These are phyloP conservation scores for Choanephora cucurbitarum DNA, from an alignment of 371 early-diverging fungal genomes.

Conservation along the genomic window DNA sequence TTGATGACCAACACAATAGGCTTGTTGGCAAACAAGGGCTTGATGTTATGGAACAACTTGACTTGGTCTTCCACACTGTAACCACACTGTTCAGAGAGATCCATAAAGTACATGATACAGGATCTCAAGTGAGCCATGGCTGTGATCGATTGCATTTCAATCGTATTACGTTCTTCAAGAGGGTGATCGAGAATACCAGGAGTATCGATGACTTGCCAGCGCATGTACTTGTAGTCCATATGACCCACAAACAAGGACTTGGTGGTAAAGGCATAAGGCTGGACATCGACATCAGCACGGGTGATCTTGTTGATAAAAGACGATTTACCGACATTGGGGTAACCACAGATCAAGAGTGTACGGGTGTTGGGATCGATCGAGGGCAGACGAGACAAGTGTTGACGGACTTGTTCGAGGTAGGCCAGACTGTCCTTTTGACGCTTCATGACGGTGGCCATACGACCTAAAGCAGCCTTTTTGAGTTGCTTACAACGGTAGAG, in stretches of 20 bases:
- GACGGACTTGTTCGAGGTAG: slow-evolving; percentile 99
- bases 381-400: slow-evolving; percentile 97
- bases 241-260: slow-evolving; percentile 99
- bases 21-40: slow-evolving; percentile 99
- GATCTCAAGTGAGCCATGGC: slow-evolving; percentile 99
- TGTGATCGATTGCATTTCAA: slow-evolving; percentile 99
- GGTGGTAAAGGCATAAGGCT: slow-evolving; percentile 99
- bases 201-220: slow-evolving; percentile 99
- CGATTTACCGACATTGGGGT: slow-evolving; percentile 99
- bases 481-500: slow-evolving; percentile 99
- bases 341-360: slow-evolving; percentile 99
- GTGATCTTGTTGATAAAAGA: slow-evolving; percentile 99
- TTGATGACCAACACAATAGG: slow-evolving; percentile 96
- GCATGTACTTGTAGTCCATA: slow-evolving; percentile 99
- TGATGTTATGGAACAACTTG: slow-evolving; percentile 93
- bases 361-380: slow-evolving; percentile 99
- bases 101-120: slow-evolving; percentile 98
- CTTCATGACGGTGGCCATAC: slow-evolving; percentile 99
- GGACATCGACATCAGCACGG: slow-evolving; percentile 99
- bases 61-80: slow-evolving; percentile 96
- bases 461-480: slow-evolving; percentile 96
- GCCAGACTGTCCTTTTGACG: slow-evolving; percentile 98
- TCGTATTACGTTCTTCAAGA: slow-evolving; percentile 99
- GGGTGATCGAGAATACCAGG: slow-evolving; percentile 99
- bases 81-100: slow-evolving; percentile 99